Percentiles rank a stretch among this genome's conserved stretches.
These are phyloP conservation scores for Halteria grandinella DNA, from an alignment of 73 alveolate species.

Conservation along the genomic window DNA sequence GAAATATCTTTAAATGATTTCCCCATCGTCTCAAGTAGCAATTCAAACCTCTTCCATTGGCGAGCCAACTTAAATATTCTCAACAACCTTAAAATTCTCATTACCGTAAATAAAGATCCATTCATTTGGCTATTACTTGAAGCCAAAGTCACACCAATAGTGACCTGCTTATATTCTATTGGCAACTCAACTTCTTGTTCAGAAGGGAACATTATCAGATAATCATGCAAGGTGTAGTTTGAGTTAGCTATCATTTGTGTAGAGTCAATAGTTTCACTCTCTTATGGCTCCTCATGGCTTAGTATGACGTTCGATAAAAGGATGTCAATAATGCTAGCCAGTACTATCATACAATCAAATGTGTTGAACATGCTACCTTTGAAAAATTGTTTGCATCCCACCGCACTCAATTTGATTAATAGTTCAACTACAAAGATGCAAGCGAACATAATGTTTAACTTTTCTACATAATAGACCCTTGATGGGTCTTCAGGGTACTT, in stretches of 20 bases:
- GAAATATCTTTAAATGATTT: constrained; percentile 49
- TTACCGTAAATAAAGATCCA: constrained; percentile 57
- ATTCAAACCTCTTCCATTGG: constrained; percentile 38
- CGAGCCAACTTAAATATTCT: constrained; percentile 61
- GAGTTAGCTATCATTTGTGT: too few species aligned
- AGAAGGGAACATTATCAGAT: too few species aligned
- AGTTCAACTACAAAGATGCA: constrained; percentile 17
- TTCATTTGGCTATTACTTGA: too few species aligned
- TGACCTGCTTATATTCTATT: too few species aligned
- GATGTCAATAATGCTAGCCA: constrained; percentile 5
- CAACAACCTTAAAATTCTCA: constrained; percentile 70
- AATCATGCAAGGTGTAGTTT: too few species aligned
- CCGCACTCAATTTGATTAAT: constrained; percentile 15
- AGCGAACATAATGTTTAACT: constrained; percentile 16
- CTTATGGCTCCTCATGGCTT: too few species aligned
- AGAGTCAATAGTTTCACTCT: too few species aligned
- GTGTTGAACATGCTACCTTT: constrained; percentile 54
- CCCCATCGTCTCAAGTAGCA: constrained; percentile 35
- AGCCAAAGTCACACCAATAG: too few species aligned
- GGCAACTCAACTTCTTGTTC: too few species aligned
- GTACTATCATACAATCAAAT: constrained; percentile 50
- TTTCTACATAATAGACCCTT: not conserved
- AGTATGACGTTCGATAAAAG: not conserved
- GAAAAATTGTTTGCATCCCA: constrained; percentile 26
- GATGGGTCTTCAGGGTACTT: not conserved